Evolutionary conservation across 2,329 filamentous ascomycete genomes (phyloP).

Genomic region (Clonostachys chloroleuca): DNA sequence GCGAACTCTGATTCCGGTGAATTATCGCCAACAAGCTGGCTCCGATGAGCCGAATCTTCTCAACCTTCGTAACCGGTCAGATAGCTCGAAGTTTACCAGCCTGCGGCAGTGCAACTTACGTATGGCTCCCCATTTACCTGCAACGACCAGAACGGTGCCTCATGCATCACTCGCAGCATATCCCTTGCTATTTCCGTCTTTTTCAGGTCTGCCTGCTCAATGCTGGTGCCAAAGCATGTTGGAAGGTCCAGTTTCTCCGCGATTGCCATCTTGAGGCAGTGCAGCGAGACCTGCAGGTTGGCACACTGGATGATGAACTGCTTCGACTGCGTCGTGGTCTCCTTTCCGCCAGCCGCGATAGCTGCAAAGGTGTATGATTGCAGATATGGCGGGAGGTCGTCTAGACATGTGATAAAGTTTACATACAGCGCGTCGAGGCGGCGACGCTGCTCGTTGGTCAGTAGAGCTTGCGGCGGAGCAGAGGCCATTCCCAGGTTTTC

Average conservation of each 20-base stretch:
- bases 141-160: slow-evolving; percentile 33
- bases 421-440: slow-evolving; percentile 28
- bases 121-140: slow-evolving; percentile 33
- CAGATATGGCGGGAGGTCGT: slow-evolving; percentile 27
- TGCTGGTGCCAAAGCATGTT: slow-evolving; percentile 17
- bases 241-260: slow-evolving; percentile 26
- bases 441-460: slow-evolving; percentile 17
- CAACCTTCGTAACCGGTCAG: slow-evolving; percentile 17
- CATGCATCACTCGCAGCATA: slow-evolving; percentile 30
- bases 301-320: slow-evolving; percentile 31
- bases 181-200: slow-evolving; percentile 38
- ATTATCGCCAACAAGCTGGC: slow-evolving; percentile 30
- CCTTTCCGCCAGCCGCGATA: slow-evolving; percentile 3
- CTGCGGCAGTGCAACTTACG: slow-evolving; percentile 13
- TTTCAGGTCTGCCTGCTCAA: slow-evolving; percentile 22
- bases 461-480: neutral
- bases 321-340: slow-evolving; percentile 13
- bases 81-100: too few species aligned
- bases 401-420: slow-evolving; percentile 31
- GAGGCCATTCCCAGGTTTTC: slow-evolving; percentile 4
- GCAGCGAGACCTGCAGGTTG: slow-evolving; percentile 31
- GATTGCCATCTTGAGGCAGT: slow-evolving; percentile 35
- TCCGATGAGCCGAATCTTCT: slow-evolving; percentile 31
- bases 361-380: slow-evolving; percentile 18
- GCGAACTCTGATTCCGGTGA: slow-evolving; percentile 27